Base-by-base conservation (phyloP, 495 filamentous ascomycete genomes). In the Cercophora sp. region DNA sequence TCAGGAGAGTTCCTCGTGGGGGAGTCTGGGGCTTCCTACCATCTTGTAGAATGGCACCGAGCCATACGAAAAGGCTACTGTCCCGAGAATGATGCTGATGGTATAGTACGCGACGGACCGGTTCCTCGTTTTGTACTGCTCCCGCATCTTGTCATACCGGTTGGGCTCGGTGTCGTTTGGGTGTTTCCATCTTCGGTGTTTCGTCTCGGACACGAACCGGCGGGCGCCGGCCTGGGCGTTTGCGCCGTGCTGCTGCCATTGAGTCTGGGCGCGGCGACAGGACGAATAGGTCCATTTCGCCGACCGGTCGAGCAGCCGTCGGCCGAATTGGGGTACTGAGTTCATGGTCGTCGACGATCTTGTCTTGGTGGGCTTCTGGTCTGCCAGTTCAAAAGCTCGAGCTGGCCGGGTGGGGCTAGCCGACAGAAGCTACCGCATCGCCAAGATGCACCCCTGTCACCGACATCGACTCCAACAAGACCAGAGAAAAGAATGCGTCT, bases 31-130 rank as follows among this genome's bases (percentile, higher is more conserved):
- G 6, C 20, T 10, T 51, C 68, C 13, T 54, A 94, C 90, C 89
- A 95, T 96, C 69, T 96, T 96, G 75, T 99, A 99, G 68, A 97
- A 77, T 20, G 93, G 93, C 50, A 99, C 93, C 34, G 90, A 94
- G 49, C 92, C 92, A 67, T 99, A 99, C 5, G 91, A 89, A 20
- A 97, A 78, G 23, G 89, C 91, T 39, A 94, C 85, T 5, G 91
- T 96, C 52, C 87, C 92, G 46, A 99, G 72, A 54, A 95, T 91
- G 51, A 93, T 66, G 68, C 88, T 93, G 39, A 92, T 70, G 25
- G 85, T 82, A 70, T 96, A 96, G 68, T 79, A 85, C 73, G 82
- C 70, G 11, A 77, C 80, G 25, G 79, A 79, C 27, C 61, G 66
- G 61, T 88, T 88, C 72, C 72, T 77, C 60, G 70, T 65, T 43